phyloP scores from a whole-genome alignment of 2,329 filamentous ascomycete species.

The Fusarium foetens region DNA sequence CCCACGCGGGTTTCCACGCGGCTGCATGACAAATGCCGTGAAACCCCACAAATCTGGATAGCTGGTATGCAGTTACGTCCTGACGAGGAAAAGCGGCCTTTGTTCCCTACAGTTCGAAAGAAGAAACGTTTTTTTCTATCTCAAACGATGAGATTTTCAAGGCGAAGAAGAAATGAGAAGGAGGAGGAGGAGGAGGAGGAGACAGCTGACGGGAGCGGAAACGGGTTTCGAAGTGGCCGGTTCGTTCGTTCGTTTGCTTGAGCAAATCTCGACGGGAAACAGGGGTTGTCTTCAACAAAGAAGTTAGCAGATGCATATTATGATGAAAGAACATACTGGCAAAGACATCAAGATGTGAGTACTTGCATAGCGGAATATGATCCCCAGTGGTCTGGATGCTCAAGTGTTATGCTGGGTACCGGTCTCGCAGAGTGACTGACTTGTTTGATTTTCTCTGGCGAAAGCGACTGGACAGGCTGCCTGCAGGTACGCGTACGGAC shows the following conservation, averaged over 20 bases:
- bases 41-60: constrained; percentile 15
- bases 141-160: constrained; percentile 8
- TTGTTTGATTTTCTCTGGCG: constrained; percentile 8
- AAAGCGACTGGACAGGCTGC: background rate
- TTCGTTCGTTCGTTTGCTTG: constrained; percentile 4
- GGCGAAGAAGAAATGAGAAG: constrained; percentile 2
- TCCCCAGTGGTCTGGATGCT: constrained; percentile 1
- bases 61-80: constrained; percentile 32
- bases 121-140: constrained; percentile 1
- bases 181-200: constrained; percentile 1
- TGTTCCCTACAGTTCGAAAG: background rate
- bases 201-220: constrained; percentile 17
- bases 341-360: background rate
- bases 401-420: constrained; percentile 10
- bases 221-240: background rate
- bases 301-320: background rate
- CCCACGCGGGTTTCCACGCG: constrained; percentile 20
- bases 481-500: constrained; percentile 2
- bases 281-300: background rate
- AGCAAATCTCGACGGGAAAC: background rate
- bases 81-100: constrained; percentile 18
- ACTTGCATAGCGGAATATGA: background rate
- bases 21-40: constrained; percentile 13
- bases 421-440: constrained; percentile 13
- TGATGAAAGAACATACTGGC: background rate